A percentile compares a stretch with the other conserved stretches of the same genome.
These are phyloP conservation scores for Acorus gramineus DNA, from an alignment of 106 monocot genomes.

Conservation along the genomic window DNA sequence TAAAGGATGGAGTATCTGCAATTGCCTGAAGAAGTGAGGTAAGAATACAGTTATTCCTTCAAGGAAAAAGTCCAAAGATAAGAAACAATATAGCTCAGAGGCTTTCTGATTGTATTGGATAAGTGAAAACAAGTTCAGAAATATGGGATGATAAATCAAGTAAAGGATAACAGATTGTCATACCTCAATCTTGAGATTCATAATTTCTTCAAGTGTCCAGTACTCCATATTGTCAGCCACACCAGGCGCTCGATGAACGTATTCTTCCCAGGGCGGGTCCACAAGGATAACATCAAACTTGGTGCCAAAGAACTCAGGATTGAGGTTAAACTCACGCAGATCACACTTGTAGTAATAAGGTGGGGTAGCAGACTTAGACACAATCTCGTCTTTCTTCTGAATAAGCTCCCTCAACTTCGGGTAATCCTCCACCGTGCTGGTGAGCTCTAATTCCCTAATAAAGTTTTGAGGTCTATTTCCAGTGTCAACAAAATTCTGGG, in stretches of 20 bases:
- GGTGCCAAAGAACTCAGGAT: conserved; percentile 85
- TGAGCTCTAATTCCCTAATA: conserved; percentile 92
- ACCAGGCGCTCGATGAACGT: conserved; percentile 96
- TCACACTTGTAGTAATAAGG: conserved; percentile 94
- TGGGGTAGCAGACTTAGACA: conserved; percentile 59
- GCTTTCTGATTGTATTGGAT: no score
- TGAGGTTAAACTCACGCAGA: conserved; percentile 53
- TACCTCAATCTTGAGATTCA: conserved; percentile 94
- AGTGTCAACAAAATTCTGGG: conserved; percentile 97
- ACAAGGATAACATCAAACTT: conserved; percentile 99
- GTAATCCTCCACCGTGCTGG: conserved; percentile 92
- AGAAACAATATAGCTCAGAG: not conserved
- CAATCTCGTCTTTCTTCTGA: conserved; percentile 99
- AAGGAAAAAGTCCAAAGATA: not conserved
- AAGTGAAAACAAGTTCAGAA: no score
- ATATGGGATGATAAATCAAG: not conserved
- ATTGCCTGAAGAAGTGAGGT: conserved; percentile 58
- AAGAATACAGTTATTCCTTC: not conserved
- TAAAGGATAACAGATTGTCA: not conserved
- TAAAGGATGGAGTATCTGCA: conserved; percentile 97
- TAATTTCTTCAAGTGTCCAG: conserved; percentile 91
- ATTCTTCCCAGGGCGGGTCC: conserved; percentile 99
- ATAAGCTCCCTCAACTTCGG: conserved; percentile 96
- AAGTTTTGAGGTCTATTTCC: conserved; percentile 98
- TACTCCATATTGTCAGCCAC: conserved; percentile 83